Evolutionary conservation across 1,139 yeast species (phyloP).

Genomic region (Kodamaea plutei): DNA sequence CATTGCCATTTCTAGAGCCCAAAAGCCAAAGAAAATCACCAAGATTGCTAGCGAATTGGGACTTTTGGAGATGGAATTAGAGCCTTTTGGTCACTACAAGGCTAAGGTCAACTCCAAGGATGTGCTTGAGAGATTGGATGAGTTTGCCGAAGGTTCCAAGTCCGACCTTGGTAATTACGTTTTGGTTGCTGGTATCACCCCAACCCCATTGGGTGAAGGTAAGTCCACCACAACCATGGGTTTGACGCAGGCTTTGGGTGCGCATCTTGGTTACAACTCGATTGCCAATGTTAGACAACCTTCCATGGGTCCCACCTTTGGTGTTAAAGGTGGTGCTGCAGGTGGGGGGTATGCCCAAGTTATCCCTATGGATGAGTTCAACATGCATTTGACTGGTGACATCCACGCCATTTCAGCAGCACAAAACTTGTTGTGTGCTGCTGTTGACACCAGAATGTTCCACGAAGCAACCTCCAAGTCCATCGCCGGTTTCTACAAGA

Average conservation of each 20-base stretch:
- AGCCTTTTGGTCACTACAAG: conserved; percentile 69
- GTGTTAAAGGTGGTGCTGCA: conserved; percentile 87
- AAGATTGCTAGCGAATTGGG: conserved; percentile 65
- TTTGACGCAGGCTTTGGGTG: conserved; percentile 74
- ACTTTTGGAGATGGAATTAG: conserved; percentile 57
- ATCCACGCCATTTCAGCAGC: conserved; percentile 82
- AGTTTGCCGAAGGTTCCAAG: conserved; percentile 46
- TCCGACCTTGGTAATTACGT: conserved; percentile 56
- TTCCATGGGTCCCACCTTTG: conserved; percentile 85
- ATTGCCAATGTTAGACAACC: conserved; percentile 84
- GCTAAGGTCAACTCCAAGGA: conserved; percentile 63
- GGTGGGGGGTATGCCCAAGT: conserved; percentile 87
- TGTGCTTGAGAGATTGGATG: conserved; percentile 54
- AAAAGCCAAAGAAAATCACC: conserved; percentile 63
- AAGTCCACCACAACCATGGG: conserved; percentile 80
- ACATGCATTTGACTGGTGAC: conserved; percentile 82
- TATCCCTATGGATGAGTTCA: conserved; percentile 85
- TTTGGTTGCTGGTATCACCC: conserved; percentile 77
- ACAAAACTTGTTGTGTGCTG: conserved; percentile 75
- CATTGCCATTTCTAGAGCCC: conserved; percentile 69
- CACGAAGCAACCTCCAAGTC: conserved; percentile 71
- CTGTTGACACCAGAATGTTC: conserved; percentile 80
- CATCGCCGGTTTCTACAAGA: conserved; percentile 54
- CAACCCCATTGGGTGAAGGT: conserved; percentile 82
- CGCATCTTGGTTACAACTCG: conserved; percentile 63